phyloP scores from a whole-genome alignment of 1,284 basidiomycete species.

The Tausonia pullulans region DNA sequence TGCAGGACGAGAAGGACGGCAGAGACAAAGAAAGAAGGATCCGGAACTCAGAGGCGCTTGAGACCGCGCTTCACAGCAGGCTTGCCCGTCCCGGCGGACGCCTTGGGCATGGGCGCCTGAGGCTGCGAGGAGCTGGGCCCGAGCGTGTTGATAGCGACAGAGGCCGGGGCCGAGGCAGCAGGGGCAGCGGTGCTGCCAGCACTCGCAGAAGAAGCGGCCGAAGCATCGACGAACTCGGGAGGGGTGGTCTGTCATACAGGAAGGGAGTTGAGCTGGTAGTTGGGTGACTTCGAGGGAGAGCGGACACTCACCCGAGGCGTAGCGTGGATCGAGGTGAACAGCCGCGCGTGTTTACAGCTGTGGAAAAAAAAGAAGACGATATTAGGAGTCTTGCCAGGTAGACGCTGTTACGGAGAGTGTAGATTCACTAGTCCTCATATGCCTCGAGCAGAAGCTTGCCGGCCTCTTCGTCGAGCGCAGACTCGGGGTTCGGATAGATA shows the following conservation, averaged over 20 bases:
- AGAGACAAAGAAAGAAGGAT: no score
- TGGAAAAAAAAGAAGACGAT: background rate
- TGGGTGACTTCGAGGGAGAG: background rate
- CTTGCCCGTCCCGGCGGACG: background rate
- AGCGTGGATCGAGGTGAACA: conserved; percentile 17
- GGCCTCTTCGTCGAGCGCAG: conserved; percentile 49
- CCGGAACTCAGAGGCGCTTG: conserved; percentile 4
- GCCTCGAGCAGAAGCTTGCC: conserved; percentile 22
- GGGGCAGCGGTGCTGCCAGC: background rate
- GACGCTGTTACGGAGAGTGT: background rate
- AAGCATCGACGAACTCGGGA: conserved; percentile 5
- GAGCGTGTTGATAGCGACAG: conserved; percentile 4
- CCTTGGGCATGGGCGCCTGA: background rate
- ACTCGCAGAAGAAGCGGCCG: background rate
- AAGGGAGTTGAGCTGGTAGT: background rate
- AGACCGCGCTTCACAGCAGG: conserved; percentile 4
- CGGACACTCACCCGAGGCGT: conserved; percentile 9
- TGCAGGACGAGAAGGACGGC: no score
- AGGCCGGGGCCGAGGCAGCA: background rate
- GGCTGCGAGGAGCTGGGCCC: background rate
- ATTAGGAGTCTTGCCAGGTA: background rate
- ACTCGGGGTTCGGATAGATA: conserved; percentile 92
- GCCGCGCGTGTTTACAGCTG: conserved; percentile 16
- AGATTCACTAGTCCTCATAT: conserved; percentile 16
- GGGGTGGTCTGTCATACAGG: conserved; percentile 1